phyloP scores from a whole-genome alignment of 768 basidiomycete genomes.

The Mycena pura region DNA sequence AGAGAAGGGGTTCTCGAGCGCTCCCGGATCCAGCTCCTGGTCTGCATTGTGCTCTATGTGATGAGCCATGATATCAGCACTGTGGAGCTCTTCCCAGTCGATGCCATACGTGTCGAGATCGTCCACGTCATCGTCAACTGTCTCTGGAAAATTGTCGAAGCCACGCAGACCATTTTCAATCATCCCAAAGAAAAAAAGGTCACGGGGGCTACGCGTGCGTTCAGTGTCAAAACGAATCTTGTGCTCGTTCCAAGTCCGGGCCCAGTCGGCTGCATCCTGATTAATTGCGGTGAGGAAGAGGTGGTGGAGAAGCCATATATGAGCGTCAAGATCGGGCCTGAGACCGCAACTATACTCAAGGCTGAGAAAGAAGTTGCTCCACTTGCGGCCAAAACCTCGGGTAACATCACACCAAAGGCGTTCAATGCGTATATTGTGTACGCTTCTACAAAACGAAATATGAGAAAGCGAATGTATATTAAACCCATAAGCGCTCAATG shows the following conservation, averaged over 20 bases:
- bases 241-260: slow-evolving; percentile 40
- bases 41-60: neutral
- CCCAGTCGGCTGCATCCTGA: slow-evolving; percentile 33
- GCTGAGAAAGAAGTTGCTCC: slow-evolving; percentile 39
- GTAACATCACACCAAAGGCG: slow-evolving; percentile 46
- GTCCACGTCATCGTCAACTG: neutral
- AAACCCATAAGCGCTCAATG: neutral
- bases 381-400: slow-evolving; percentile 35
- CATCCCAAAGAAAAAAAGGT: slow-evolving; percentile 30
- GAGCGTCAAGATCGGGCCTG: slow-evolving; percentile 27
- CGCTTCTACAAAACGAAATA: slow-evolving; percentile 7
- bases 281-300: slow-evolving; percentile 40
- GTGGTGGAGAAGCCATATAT: slow-evolving; percentile 45
- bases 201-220: slow-evolving; percentile 17
- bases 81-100: slow-evolving; percentile 35
- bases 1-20: no score
- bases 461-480: neutral
- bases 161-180: slow-evolving; percentile 24
- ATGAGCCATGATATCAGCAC: slow-evolving; percentile 23
- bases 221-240: slow-evolving; percentile 14
- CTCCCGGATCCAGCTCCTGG: no score
- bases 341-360: slow-evolving; percentile 38
- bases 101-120: slow-evolving; percentile 23
- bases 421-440: slow-evolving; percentile 40
- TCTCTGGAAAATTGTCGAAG: neutral